phyloP scores from a whole-genome alignment of 2,329 filamentous ascomycete species.

The Exophiala xenobiotica region DNA sequence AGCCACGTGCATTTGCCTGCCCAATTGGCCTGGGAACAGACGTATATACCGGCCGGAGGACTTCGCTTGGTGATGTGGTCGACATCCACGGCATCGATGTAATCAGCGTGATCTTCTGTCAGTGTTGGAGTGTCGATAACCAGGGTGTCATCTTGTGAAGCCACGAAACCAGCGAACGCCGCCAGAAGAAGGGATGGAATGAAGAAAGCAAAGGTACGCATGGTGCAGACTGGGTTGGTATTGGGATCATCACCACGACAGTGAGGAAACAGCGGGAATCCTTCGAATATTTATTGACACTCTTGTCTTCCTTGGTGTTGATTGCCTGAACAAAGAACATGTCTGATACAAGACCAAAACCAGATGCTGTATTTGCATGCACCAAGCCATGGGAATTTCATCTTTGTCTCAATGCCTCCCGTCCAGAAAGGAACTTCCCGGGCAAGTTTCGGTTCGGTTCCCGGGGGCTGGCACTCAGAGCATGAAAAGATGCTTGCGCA shows the following conservation, averaged over 20 bases:
- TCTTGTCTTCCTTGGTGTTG: no score
- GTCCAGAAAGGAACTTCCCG: no score
- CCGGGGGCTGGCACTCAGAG: no score
- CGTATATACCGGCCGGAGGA: slow-evolving; percentile 10
- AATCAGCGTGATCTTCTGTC: slow-evolving; percentile 3
- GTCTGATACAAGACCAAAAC: neutral
- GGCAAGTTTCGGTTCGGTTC: no score
- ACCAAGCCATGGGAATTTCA: neutral
- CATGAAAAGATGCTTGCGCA: no score
- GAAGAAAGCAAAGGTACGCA: neutral
- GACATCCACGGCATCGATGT: neutral
- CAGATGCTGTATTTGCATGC: neutral
- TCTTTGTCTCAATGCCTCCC: neutral
- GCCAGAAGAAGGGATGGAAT: neutral
- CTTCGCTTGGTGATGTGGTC: slow-evolving; percentile 8
- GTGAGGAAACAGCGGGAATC: no score
- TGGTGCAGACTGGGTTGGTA: neutral
- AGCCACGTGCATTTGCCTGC: slow-evolving; percentile 9
- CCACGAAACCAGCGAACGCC: neutral
- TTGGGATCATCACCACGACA: no score
- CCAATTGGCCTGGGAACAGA: slow-evolving; percentile 17
- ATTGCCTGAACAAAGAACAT: neutral
- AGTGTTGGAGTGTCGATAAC: slow-evolving; percentile 1
- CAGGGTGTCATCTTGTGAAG: neutral
- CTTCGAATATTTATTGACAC: no score